A percentile compares a stretch with the other conserved stretches of the same genome.
phyloP scores from a whole-genome alignment of 2,329 filamentous ascomycete genomes.

The Bipolaris victoriae region DNA sequence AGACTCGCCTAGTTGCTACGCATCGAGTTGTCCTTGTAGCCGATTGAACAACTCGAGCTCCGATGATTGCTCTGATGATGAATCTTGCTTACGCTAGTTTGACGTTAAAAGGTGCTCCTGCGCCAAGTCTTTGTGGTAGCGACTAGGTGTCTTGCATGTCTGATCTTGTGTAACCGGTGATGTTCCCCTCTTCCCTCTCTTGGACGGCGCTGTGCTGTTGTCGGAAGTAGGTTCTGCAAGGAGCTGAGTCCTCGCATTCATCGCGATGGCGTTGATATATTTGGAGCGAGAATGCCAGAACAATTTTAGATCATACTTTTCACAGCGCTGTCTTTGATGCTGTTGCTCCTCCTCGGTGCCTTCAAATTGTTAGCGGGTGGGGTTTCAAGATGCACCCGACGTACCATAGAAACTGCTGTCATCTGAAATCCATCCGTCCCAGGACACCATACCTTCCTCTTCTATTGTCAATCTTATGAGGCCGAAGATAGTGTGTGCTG shows the following conservation, averaged over 20 bases:
- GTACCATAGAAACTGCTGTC: slow-evolving; percentile 56
- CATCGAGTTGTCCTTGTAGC: slow-evolving; percentile 59
- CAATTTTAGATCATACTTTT: slow-evolving; percentile 18
- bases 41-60: slow-evolving; percentile 55
- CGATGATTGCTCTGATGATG: slow-evolving; percentile 14
- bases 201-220: background rate
- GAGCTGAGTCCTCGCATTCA: slow-evolving; percentile 11
- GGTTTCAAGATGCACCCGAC: slow-evolving; percentile 9
- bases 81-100: slow-evolving; percentile 20
- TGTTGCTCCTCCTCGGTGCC: slow-evolving; percentile 39
- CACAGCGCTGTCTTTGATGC: slow-evolving; percentile 25
- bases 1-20: slow-evolving; percentile 69
- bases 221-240: background rate
- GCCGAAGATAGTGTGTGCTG: slow-evolving; percentile 10
- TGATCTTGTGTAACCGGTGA: slow-evolving; percentile 2
- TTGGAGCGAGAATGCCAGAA: slow-evolving; percentile 32
- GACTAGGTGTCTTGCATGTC: slow-evolving; percentile 4
- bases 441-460: slow-evolving; percentile 36
- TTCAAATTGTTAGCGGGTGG: slow-evolving; percentile 20
- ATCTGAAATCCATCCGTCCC: slow-evolving; percentile 48
- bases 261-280: slow-evolving; percentile 34
- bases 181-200: background rate
- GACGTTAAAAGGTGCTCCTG: slow-evolving; percentile 17
- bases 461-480: slow-evolving; percentile 20
- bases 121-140: slow-evolving; percentile 23